Conservation (phyloP, 2,329 filamentous ascomycete species). For the Neurospora sp. region DNA sequence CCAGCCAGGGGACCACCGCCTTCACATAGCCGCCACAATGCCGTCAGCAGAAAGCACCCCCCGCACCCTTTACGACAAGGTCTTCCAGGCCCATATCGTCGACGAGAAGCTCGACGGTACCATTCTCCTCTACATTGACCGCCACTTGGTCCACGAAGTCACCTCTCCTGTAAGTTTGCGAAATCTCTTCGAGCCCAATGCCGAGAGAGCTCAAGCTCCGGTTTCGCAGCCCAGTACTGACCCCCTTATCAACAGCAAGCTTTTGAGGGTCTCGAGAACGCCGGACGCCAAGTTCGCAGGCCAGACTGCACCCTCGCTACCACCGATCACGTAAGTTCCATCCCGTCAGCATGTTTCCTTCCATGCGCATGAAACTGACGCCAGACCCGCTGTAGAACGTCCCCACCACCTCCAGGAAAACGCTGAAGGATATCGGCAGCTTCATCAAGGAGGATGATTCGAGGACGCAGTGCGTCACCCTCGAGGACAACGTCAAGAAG, state of each 20-base stretch:
- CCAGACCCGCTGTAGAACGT: slow-evolving; percentile 58
- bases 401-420: slow-evolving; percentile 81
- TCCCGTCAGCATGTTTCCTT: background rate
- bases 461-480: slow-evolving; percentile 82
- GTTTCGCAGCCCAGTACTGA: slow-evolving; percentile 1
- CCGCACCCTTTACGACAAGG: slow-evolving; percentile 94
- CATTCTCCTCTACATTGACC: slow-evolving; percentile 85
- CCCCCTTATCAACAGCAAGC: slow-evolving; percentile 57
- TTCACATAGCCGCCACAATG: slow-evolving; percentile 39
- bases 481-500: slow-evolving; percentile 95
- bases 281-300: slow-evolving; percentile 75
- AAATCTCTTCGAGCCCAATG: background rate
- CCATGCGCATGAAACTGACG: slow-evolving; percentile 12
- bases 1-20: slow-evolving; percentile 1
- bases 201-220: background rate
- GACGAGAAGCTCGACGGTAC: slow-evolving; percentile 93
- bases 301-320: slow-evolving; percentile 96
- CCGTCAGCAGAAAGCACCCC: slow-evolving; percentile 62
- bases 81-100: slow-evolving; percentile 88
- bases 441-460: slow-evolving; percentile 96
- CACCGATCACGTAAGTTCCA: slow-evolving; percentile 75
- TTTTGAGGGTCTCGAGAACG: slow-evolving; percentile 90
- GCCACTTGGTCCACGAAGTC: slow-evolving; percentile 96
- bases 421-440: slow-evolving; percentile 82
- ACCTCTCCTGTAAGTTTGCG: slow-evolving; percentile 72